Percentiles rank a stretch among this genome's conserved stretches.
Conservation (phyloP, 2,329 filamentous ascomycete species). For the Fusarium sp. region DNA sequence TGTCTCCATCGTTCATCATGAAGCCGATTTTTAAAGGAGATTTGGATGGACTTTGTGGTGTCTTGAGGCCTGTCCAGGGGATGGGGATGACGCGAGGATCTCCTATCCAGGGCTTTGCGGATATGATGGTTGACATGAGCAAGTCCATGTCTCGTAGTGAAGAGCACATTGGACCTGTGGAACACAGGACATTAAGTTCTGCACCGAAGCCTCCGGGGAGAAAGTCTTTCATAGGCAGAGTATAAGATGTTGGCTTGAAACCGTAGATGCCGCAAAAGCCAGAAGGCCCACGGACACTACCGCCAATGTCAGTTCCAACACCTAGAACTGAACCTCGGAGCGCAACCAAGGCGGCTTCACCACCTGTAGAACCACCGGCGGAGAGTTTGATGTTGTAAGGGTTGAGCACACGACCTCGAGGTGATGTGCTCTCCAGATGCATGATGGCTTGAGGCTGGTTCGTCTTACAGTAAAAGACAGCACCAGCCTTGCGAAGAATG, state of each 20-base stretch:
- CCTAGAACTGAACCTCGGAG: constrained; percentile 54
- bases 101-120: constrained; percentile 42
- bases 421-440: constrained; percentile 67
- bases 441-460: constrained; percentile 71
- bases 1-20: constrained; percentile 52
- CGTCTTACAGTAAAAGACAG: constrained; percentile 60
- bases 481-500: constrained; percentile 68
- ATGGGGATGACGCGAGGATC: constrained; percentile 50
- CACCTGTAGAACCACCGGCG: constrained; percentile 73
- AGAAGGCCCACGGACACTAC: constrained; percentile 48
- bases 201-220: constrained; percentile 34
- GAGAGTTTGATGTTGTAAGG: constrained; percentile 69
- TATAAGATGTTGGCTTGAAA: constrained; percentile 37
- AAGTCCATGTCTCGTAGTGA: constrained; percentile 51
- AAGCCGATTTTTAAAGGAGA: constrained; percentile 55
- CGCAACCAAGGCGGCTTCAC: constrained; percentile 56
- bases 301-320: constrained; percentile 54
- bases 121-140: constrained; percentile 45
- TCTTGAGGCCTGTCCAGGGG: constrained; percentile 42
- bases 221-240: constrained; percentile 44
- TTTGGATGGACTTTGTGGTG: not conserved
- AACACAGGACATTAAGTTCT: constrained; percentile 51
- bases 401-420: constrained; percentile 70
- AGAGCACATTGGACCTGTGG: constrained; percentile 50
- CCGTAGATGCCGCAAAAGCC: constrained; percentile 47